Percentiles rank a stretch among this genome's conserved stretches.
Evolutionary conservation across 164 flowering plant species (phyloP).

Genomic region (Dillenia suffruticosa): DNA sequence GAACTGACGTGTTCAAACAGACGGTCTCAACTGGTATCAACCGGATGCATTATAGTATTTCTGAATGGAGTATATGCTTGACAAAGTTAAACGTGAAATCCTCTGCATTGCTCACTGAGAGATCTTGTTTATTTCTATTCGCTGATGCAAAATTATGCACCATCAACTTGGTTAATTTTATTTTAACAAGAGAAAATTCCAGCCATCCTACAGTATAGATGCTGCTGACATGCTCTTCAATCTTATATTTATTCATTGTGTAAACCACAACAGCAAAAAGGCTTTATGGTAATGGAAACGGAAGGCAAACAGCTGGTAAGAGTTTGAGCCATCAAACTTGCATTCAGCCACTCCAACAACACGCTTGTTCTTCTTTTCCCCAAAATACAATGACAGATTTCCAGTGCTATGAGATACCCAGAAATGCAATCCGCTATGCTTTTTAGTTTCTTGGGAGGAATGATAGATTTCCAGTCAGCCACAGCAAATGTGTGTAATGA

Average conservation of each 20-base stretch:
- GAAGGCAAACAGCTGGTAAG: constrained; percentile 58
- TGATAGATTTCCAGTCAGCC: constrained; percentile 65
- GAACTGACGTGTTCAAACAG: too few relatives aligned
- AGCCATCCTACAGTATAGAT: too few relatives aligned
- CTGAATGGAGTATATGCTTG: too few relatives aligned
- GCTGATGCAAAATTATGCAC: too few relatives aligned
- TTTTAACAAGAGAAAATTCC: too few relatives aligned
- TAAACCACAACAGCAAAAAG: constrained; percentile 48
- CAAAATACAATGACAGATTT: constrained; percentile 52
- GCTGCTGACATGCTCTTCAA: too few relatives aligned
- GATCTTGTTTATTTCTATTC: too few relatives aligned
- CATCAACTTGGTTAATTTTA: too few relatives aligned
- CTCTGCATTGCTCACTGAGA: too few relatives aligned
- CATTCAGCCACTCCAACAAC: constrained; percentile 45
- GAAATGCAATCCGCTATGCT: constrained; percentile 44
- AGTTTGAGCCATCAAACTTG: constrained; percentile 57
- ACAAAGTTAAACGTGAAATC: too few relatives aligned
- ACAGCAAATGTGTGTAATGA: constrained; percentile 35
- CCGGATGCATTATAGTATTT: too few relatives aligned
- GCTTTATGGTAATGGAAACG: constrained; percentile 58
- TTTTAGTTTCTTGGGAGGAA: constrained; percentile 39
- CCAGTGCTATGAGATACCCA: constrained; percentile 46
- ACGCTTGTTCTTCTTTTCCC: constrained; percentile 27
- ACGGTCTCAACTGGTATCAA: too few relatives aligned
- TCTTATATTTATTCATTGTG: constrained; percentile 24